Percentiles rank a stretch among this genome's conserved stretches.
phyloP scores from a whole-genome alignment of 2,329 filamentous ascomycete species.

The Colletotrichum sp. region DNA sequence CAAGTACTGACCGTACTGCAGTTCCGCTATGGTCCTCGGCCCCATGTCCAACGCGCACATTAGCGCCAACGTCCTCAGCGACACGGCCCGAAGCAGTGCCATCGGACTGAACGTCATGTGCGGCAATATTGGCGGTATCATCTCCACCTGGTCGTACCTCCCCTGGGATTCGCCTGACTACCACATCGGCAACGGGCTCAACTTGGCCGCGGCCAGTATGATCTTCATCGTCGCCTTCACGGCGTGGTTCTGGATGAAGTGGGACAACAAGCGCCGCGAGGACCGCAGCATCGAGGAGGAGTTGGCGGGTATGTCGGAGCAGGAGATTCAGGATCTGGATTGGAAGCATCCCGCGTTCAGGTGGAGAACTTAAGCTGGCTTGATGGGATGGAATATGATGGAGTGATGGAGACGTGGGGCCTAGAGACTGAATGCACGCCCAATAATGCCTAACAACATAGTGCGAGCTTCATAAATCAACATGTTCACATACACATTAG shows the following conservation, averaged over 20 bases:
- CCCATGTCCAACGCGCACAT: slow-evolving; percentile 71
- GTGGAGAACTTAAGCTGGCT: slow-evolving; percentile 52
- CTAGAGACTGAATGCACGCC: too few species aligned
- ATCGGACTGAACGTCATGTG: slow-evolving; percentile 74
- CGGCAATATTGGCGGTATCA: slow-evolving; percentile 73
- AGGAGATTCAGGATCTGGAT: slow-evolving; percentile 65
- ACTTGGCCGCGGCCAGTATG: slow-evolving; percentile 61
- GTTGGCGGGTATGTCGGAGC: slow-evolving; percentile 57
- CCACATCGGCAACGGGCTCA: slow-evolving; percentile 74
- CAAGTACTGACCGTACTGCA: rapidly evolving
- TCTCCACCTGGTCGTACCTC: slow-evolving; percentile 70
- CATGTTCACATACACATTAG: too few species aligned
- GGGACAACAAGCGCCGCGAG: slow-evolving; percentile 64
- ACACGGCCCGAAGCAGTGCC: slow-evolving; percentile 70
- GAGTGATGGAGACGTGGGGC: too few species aligned
- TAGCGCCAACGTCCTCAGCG: slow-evolving; percentile 73
- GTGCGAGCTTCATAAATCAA: too few species aligned
- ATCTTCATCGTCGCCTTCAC: slow-evolving; percentile 55
- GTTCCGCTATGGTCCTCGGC: slow-evolving; percentile 66
- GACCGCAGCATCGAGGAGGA: slow-evolving; percentile 59
- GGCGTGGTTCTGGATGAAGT: slow-evolving; percentile 63
- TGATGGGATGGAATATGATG: too few species aligned
- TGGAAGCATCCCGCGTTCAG: slow-evolving; percentile 73
- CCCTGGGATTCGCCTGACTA: slow-evolving; percentile 69
- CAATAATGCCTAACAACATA: too few species aligned